Evolutionary conservation across 1,284 basidiomycete genomes (phyloP).

Genomic region (Ganoderma multipileum): DNA sequence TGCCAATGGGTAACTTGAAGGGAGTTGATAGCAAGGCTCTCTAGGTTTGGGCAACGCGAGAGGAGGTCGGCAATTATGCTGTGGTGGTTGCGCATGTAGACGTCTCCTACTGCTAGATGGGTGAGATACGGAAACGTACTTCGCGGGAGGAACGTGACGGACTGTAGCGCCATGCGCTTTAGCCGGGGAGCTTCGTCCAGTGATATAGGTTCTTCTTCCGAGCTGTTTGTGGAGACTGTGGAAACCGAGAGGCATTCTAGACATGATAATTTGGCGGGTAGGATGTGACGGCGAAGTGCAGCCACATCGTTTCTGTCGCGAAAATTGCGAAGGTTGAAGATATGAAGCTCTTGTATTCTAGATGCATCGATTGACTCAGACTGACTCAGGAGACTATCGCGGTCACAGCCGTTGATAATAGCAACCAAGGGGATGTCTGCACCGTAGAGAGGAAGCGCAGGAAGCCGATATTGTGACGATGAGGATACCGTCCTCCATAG

Average conservation of each 20-base stretch:
- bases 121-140: not conserved
- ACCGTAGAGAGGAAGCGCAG: not conserved
- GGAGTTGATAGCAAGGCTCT: slow-evolving; percentile 1
- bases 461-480: not conserved
- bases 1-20: no score
- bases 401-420: not conserved
- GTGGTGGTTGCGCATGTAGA: not conserved
- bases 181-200: not conserved
- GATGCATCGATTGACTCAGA: not conserved
- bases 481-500: not conserved
- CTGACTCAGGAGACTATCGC: not conserved
- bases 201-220: not conserved
- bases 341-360: not conserved
- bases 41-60: slow-evolving; percentile 3
- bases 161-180: not conserved
- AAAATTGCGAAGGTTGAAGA: not conserved
- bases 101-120: not conserved
- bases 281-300: not conserved
- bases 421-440: not conserved
- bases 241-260: not conserved
- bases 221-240: not conserved
- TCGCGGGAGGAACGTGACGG: not conserved
- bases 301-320: not conserved
- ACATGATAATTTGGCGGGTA: not conserved
- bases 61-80: not conserved